A percentile compares a stretch with the other conserved stretches of the same genome.
Evolutionary conservation across 176 grass and related monocot genomes (phyloP).

Genomic region (Phoenix roebelenii): DNA sequence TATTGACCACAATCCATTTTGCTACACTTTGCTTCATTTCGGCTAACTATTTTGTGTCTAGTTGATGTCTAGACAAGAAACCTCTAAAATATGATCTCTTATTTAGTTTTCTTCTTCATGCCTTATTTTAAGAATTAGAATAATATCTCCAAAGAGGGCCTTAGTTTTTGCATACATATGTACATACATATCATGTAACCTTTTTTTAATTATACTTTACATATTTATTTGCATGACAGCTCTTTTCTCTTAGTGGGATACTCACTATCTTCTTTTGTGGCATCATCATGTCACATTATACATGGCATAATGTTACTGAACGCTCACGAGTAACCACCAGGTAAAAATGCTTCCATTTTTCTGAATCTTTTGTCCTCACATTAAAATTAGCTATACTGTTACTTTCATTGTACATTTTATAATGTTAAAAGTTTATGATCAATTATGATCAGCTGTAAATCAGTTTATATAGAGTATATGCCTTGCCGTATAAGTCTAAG

Average conservation of each 20-base stretch:
- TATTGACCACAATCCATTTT: no score
- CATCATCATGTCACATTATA: constrained; percentile 22
- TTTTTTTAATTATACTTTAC: not conserved
- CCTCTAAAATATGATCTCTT: no score
- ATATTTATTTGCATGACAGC: constrained; percentile 1
- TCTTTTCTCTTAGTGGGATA: constrained; percentile 21
- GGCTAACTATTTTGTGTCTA: no score
- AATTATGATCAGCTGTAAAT: not conserved
- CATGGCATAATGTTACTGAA: constrained; percentile 19
- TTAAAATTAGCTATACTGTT: not conserved
- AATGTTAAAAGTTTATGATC: not conserved
- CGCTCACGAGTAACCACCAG: constrained; percentile 17
- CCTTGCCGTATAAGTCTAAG: no score
- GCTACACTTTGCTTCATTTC: no score
- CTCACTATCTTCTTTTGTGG: constrained; percentile 21
- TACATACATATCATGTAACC: not conserved
- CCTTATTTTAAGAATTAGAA: no score
- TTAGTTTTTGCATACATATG: not conserved
- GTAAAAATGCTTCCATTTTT: not conserved
- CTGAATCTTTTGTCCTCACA: not conserved
- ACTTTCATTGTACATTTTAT: not conserved
- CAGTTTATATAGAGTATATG: no score
- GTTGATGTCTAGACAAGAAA: no score
- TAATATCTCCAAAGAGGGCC: not conserved
- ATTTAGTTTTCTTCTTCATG: no score